Evolutionary conservation across 108 stramenopile genomes (phyloP), one percentile per base, ranked within the genome.

Genomic region (Aureococcus anophagefferens): DNA sequence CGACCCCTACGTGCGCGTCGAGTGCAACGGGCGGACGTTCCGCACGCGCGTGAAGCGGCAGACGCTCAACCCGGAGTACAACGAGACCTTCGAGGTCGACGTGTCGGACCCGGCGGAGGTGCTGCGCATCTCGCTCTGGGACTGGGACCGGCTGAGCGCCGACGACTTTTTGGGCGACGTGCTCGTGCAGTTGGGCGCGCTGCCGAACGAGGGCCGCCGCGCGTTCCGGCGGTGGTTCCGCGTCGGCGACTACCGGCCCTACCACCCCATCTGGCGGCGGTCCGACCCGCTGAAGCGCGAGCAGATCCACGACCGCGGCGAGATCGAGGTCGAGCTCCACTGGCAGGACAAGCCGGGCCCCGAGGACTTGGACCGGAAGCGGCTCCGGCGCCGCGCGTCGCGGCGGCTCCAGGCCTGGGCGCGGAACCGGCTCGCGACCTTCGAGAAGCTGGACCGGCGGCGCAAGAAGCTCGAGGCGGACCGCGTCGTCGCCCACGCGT

Each of bases 81-180:
- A 78, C 65, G 77, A 78, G 66, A 21, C 30, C 33, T 78, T 78
- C 44, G 77, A 78, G 70, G 73, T 78, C 21, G 77, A 78, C 46
- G 71, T 78, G 33, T 68, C 72, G 5, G 72, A 78, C 33, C 77
- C 77, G n/a, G 35, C 64, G 31, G 72, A 71, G 25, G 18, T 45
- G 30, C 14, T 73, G 33, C 34, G 46, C 35, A 30, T 78, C 30
- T 30, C 72, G 17, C 67, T 78, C 63, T 72, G 68, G 15, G 77
- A 78, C 63, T 72, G 66, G 72, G 77, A 78, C 67, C 45, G n/a
- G 45, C 69, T 68, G 32, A 31, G 67, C 35, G 18, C 34, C n/a
- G 67, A 73, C 44, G 77, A 78, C 68, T 78, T 78, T 36, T 35
- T 78, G 35, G 77, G 77, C 25, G 71, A 78, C n/a, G 11, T 78